Base-by-base conservation (phyloP, 768 basidiomycete species). In the Tremella yokohamensis region DNA sequence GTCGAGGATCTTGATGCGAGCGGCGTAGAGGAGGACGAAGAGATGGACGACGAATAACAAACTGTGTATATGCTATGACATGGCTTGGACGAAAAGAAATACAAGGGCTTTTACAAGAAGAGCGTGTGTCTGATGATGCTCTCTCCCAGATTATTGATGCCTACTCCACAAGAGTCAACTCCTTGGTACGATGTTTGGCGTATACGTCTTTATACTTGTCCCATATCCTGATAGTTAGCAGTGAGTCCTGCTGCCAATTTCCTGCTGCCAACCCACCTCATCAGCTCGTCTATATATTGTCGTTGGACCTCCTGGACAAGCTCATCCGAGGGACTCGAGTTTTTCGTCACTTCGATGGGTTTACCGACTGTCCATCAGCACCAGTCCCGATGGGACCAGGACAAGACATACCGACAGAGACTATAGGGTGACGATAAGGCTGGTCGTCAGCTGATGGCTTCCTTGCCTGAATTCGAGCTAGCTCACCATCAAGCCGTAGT, bases 151-250 rank as follows among this genome's bases (percentile, higher is more conserved):
- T 34, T 11, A 34, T 34, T 34, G 29, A 34, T 34, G 29, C 11
- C 29, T 34, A 78, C 37, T 77, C 77, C 2, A 78, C 75, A 40
- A 78, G 47, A 12, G 76, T 75, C 54, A 78, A 54, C 44, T 77
- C 78, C 57, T 76, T 76, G 56, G 84, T 83, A 42, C 92, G 82
- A 25, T 89, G 81, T 70, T 88, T 86, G 29, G 93, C 93, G 69
- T 93, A 96, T 54, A 86, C 82, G 71, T 97, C 88, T 77, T 98
- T 98, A 80, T 97, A 94, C 7, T 86, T 85, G 72, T 98, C 83
- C 93, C 93, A 98, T 63, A 97, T 94, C 50, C 92, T 96, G 29
- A 18, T 11, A 42, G 2, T 45, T 16, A 45, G 42, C 42, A 34
- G 29, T 11, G 29, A 4, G 6, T 34, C 11, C 29, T n/a, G 15